Conservation (phyloP, 2,329 filamentous ascomycete species). For the Cladobotryum mycophilum region DNA sequence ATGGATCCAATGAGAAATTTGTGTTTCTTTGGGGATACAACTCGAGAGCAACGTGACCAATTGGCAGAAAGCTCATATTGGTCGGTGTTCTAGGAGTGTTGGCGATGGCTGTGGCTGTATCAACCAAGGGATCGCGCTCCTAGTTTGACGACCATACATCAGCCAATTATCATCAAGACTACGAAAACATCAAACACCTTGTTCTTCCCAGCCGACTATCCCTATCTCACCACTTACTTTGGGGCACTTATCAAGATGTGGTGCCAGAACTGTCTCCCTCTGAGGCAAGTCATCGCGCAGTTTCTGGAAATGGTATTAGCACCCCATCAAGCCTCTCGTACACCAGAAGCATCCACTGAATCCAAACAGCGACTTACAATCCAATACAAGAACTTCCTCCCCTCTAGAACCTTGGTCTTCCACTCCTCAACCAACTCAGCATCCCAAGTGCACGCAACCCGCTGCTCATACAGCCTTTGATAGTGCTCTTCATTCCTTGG, state of each 20-base stretch:
- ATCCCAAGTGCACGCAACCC: slow-evolving; percentile 41
- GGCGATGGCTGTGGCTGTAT: slow-evolving; percentile 27
- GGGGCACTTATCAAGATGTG: slow-evolving; percentile 25
- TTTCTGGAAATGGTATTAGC: slow-evolving; percentile 16
- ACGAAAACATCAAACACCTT: no score
- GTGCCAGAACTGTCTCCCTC: slow-evolving; percentile 23
- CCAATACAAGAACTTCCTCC: slow-evolving; percentile 35
- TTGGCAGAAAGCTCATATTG: slow-evolving; percentile 26
- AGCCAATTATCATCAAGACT: no score
- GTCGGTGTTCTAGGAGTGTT: slow-evolving; percentile 24
- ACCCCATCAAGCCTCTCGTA: neutral
- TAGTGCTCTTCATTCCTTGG: slow-evolving; percentile 32
- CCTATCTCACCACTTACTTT: slow-evolving; percentile 16
- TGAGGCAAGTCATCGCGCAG: slow-evolving; percentile 25
- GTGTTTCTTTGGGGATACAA: slow-evolving; percentile 24
- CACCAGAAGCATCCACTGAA: no score
- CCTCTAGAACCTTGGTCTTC: slow-evolving; percentile 27
- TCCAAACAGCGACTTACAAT: slow-evolving; percentile 25
- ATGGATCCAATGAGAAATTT: slow-evolving; percentile 25
- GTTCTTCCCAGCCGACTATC: no score
- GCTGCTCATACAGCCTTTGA: slow-evolving; percentile 36
- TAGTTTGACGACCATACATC: neutral
- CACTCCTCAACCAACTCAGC: slow-evolving; percentile 30
- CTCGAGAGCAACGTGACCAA: slow-evolving; percentile 36
- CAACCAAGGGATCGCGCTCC: slow-evolving; percentile 29